Evolutionary conservation across 2,329 filamentous ascomycete species (phyloP), one percentile per base, ranked within the genome.

Genomic region (Fusarium mangiferae): DNA sequence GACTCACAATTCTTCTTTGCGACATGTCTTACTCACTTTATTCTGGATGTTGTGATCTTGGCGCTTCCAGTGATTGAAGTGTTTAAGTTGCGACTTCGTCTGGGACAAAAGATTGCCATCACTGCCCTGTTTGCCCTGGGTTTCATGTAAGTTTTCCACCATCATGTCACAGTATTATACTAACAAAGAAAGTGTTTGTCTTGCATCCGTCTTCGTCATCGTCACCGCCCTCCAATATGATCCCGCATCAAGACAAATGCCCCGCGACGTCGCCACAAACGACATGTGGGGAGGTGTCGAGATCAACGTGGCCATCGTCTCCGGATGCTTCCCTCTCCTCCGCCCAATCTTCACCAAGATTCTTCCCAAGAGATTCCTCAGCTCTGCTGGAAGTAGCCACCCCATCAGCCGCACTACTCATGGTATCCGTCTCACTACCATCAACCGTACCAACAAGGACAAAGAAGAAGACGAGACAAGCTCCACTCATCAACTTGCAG

Each of bases 41-140:
- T 80, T 6, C 75, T 83, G 24, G 82, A 83, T 28, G 38, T 82
- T 10, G 61, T 73, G 6, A 82, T 83, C 18, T 58, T 83, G 24
- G 61, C 68, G 2, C 62, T 83, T 8, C 82, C 81, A 0, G 55
- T 80, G 1, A 66, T 81, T 24, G 79, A 83, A 66, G 77, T 83
- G 0, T 71, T 75, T 12, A 79, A 79, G 26, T 71, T 83, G 12
- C 67, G 77, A 20, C 73, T 82, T 15, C 78, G 73, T 0, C 59
- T 74, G 2, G 69, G 73, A 4, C 80, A 82, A 38, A 81, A 81
- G 46, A 63, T 79, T 30, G 79, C 77, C 0, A 75, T 81, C 13
- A 73, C 70, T 10, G 76, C 75, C 4, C 70, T 82, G 5, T 82
- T 81, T 45, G 57, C 78, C 3, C 69, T 80, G 26, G 80, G 80